Percentiles rank a stretch among this genome's conserved stretches.
Conservation (phyloP, 768 basidiomycete genomes). For the Kwoniella dendrophila region DNA sequence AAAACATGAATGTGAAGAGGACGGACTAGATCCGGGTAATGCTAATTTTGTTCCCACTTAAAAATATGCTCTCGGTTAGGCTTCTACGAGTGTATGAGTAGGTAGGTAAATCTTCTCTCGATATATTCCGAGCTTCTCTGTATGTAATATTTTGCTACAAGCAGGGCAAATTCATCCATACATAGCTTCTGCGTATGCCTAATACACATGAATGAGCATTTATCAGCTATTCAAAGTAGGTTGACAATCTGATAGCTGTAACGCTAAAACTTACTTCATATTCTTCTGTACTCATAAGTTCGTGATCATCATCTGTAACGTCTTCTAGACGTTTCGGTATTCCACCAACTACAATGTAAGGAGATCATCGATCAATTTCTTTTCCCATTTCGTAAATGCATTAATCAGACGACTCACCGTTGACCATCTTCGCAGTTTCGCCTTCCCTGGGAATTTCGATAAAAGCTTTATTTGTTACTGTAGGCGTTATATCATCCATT, state of each 20-base stretch:
- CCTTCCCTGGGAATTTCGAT: not conserved
- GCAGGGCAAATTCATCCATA: conserved; percentile 18
- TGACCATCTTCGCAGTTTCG: conserved; percentile 24
- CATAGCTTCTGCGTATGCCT: conserved; percentile 26
- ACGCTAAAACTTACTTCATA: conserved; percentile 69
- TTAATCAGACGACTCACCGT: conserved; percentile 40
- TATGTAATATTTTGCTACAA: no score
- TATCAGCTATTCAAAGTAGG: no score
- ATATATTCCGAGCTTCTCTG: no score
- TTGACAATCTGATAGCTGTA: no score
- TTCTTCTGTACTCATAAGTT: conserved; percentile 89
- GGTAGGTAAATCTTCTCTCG: no score
- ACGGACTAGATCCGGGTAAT: no score
- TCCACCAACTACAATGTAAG: conserved; percentile 66
- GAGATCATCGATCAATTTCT: not conserved
- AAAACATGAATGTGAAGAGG: no score
- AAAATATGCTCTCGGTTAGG: no score
- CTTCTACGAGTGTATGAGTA: no score
- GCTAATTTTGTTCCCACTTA: no score
- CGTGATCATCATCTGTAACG: conserved; percentile 89
- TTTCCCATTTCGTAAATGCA: no score
- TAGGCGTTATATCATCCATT: conserved; percentile 24
- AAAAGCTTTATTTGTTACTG: not conserved
- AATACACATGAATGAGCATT: not conserved
- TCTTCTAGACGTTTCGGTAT: conserved; percentile 70